Conservation (phyloP, 2,329 filamentous ascomycete genomes). For the Rhynchosporium agropyri region DNA sequence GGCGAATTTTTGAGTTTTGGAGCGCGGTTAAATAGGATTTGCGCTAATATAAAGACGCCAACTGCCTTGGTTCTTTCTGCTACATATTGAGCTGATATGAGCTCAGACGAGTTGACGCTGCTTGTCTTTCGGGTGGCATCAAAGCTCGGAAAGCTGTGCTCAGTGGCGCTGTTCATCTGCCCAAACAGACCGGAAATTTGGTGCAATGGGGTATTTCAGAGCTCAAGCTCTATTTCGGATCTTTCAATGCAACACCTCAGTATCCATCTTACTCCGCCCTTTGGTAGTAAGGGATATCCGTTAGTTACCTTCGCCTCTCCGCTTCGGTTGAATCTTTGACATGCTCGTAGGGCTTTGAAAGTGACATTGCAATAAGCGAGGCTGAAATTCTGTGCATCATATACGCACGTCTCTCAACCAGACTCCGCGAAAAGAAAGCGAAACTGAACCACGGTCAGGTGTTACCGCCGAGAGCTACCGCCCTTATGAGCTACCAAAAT, state of each 20-base stretch:
- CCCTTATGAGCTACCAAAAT: conserved; percentile 19
- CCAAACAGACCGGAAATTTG: background rate
- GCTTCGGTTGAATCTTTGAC: conserved; percentile 4
- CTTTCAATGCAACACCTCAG: conserved; percentile 3
- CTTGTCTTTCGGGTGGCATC: background rate
- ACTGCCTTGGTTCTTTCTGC: background rate
- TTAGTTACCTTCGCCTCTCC: conserved; percentile 10
- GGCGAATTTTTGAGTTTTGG: background rate
- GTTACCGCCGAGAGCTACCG: background rate
- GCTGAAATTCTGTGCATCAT: background rate
- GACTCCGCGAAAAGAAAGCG: conserved; percentile 12
- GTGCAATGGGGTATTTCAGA: background rate
- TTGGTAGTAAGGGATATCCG: background rate
- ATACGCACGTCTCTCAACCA: background rate
- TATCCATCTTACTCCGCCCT: conserved; percentile 15
- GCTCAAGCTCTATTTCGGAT: conserved; percentile 16
- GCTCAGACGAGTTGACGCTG: background rate
- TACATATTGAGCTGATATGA: background rate
- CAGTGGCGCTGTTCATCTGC: background rate
- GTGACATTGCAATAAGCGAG: background rate
- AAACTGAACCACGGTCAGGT: background rate
- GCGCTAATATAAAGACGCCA: conserved; percentile 18
- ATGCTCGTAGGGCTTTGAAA: background rate
- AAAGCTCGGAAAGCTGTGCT: background rate
- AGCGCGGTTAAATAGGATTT: conserved; percentile 18